Base-by-base conservation (phyloP, 2,329 filamentous ascomycete genomes). In the Mycocentrospora acerina region DNA sequence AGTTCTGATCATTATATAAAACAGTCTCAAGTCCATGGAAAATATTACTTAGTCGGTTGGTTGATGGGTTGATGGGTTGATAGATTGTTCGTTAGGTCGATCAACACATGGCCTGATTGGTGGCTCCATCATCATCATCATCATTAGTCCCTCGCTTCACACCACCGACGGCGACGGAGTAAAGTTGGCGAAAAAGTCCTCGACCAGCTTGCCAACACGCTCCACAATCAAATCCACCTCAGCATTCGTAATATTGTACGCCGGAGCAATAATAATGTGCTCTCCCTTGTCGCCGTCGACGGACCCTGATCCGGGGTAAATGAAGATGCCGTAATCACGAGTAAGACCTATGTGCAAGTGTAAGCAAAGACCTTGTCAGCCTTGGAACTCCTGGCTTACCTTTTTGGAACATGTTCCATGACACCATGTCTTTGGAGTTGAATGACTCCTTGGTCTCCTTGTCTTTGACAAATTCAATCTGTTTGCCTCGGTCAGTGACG, bases 191-290 rank as follows among this genome's bases (percentile, higher is more conserved):
- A 75, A 74, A 51, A 67, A 74, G 13, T 78, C 75, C 11, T 69
- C 59, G 15, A 86, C 64, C 13, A 85, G 73, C n/a, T 58, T 66
- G 4, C 61, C 64, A 3, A 80, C 68, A 0, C 67, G 71, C 13
- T 74, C 67, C 2, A 79, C 79, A 36, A 85, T 78, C 16, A 69
- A 56, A 11, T 78, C 71, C 35, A 86, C 68, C 14, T 85, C 80
- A 7, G 71, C 70, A 29, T 67, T 65, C 1, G 75, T 80, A 15
- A 83, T 72, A 29, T 79, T 88, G 64, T 82, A 88, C 1, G 86
- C 76, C 4, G 86, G 86, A 1, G 84, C 78, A 9, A 90, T 55
- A 17, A 90, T 72, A 24, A 88, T 70, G 60, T 88, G 83, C 55
- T 90, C 86, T 8, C 86, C 85, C 1, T 60, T 59, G n/a, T 61